Base-by-base conservation (phyloP, 2,329 filamentous ascomycete genomes). In the Geosmithia flava region DNA sequence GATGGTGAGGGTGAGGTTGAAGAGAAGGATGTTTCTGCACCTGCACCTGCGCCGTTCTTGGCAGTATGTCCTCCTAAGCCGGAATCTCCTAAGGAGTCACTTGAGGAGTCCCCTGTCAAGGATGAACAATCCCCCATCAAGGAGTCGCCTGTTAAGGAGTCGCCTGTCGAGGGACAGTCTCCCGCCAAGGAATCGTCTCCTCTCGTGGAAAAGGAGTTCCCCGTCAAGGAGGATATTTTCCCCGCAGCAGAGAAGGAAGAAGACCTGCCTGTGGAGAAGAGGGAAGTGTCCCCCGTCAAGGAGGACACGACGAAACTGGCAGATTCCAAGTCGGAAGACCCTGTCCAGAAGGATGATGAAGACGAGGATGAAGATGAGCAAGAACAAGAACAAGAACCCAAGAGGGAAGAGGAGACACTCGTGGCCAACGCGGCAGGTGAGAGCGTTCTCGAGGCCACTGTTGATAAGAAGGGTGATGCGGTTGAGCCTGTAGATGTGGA, bases 381-480 rank as follows among this genome's bases (percentile, higher is more conserved):
- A 43, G 7, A 13, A 3, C 11, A 42, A 1, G 20, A 45, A 2
- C 45, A 47, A 20, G 29, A 44, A 19, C 48, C 49, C 15, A 50
- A 46, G 3, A 46, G 42, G 48, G 51, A 55, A 19, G 55, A 62
- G 41, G 65, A 70, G 57, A 65, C 66, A 0, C 56, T 70, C 17
- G 66, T 59, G 20, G 57, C 63, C 11, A 70, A 72, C 52, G 66
- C 59, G 46, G 69, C 68, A 7, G 69, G 69, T 2, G 69, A 71
- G 56, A 62, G 64, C 30, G 58, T 72, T n/a, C 53, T 69, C 10
- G 61, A 67, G 50, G 63, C 66, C 2, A 58, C 59, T 20, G 52
- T 71, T 13, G 55, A 64, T 47, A 62, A 66, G 53, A 59, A 60
- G 42, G 61, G 52, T 10, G 50, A 58, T 17, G 48, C 58, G 49